phyloP scores from a whole-genome alignment of 495 filamentous ascomycete species.

The Xylaria sp. region DNA sequence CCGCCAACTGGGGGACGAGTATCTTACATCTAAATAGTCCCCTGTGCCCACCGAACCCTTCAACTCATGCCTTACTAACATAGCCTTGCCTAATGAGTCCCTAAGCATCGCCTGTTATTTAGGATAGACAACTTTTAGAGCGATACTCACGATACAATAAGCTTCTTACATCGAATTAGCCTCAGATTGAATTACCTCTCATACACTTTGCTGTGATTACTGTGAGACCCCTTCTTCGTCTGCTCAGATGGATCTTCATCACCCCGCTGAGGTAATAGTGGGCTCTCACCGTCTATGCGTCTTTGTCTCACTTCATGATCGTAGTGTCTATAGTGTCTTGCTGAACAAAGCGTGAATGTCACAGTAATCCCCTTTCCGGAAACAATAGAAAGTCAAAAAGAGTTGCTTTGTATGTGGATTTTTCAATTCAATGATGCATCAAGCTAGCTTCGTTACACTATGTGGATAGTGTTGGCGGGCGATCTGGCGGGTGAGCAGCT shows the following conservation, averaged over 20 bases:
- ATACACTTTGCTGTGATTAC: neutral
- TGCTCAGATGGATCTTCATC: neutral
- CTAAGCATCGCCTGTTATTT: neutral
- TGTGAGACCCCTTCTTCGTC: neutral
- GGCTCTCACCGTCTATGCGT: neutral
- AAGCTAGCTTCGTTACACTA: slow-evolving; percentile 29
- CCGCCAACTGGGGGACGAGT: slow-evolving; percentile 32
- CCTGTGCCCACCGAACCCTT: slow-evolving; percentile 28
- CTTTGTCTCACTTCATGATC: slow-evolving; percentile 15
- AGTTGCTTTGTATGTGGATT: slow-evolving; percentile 19
- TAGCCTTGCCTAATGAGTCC: neutral
- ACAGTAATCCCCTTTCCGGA: slow-evolving; percentile 15
- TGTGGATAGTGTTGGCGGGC: neutral
- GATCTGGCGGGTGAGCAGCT: slow-evolving; percentile 6
- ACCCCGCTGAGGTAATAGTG: neutral
- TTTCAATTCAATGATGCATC: slow-evolving; percentile 28
- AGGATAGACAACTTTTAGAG: neutral
- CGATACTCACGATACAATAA: neutral
- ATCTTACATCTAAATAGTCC: slow-evolving; percentile 16
- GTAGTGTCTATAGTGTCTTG: slow-evolving; percentile 5
- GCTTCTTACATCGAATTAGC: neutral
- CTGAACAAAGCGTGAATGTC: slow-evolving; percentile 34
- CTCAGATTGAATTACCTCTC: neutral
- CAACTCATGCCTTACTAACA: slow-evolving; percentile 14
- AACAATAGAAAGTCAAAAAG: slow-evolving; percentile 22